These are phyloP conservation scores for Iberis amara DNA, from an alignment of 441 rosid species.

Conservation along the genomic window DNA sequence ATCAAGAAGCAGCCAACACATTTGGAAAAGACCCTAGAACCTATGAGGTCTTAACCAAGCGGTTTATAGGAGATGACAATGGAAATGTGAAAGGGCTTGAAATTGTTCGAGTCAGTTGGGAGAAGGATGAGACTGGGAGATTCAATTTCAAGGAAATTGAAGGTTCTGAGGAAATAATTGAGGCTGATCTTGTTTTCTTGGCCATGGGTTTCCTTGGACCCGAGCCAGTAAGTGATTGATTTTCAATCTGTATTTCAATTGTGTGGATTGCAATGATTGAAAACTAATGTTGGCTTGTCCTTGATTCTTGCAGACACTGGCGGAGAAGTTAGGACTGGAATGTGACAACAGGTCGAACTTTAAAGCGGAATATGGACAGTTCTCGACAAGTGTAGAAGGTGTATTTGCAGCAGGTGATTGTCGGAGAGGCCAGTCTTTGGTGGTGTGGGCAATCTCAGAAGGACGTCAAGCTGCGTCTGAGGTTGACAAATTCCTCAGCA, in stretches of 20 bases:
- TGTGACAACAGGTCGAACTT: conserved; percentile 81
- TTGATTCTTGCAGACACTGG: conserved; percentile 51
- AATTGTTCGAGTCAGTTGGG: conserved; percentile 71
- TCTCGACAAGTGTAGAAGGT: conserved; percentile 81
- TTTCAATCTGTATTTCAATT: neutral
- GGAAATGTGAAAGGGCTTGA: conserved; percentile 89
- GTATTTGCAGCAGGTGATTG: conserved; percentile 99
- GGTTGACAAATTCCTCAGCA: conserved; percentile 64
- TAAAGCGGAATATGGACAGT: conserved; percentile 94
- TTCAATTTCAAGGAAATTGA: conserved; percentile 86
- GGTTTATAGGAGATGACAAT: conserved; percentile 83
- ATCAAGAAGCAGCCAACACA: conserved; percentile 87
- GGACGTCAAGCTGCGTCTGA: conserved; percentile 97
- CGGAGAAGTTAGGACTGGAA: conserved; percentile 86
- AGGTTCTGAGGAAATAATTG: conserved; percentile 80
- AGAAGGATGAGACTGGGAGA: conserved; percentile 83
- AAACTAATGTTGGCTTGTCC: neutral
- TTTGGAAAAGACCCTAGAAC: conserved; percentile 95
- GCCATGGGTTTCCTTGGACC: conserved; percentile 99
- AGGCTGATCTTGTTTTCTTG: conserved; percentile 81
- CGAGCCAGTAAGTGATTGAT: conserved; percentile 56
- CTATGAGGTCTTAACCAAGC: conserved; percentile 86
- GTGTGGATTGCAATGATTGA: neutral
- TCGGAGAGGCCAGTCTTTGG: conserved; percentile 94
- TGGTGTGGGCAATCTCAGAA: conserved; percentile 99